A percentile compares a stretch with the other conserved stretches of the same genome.
Evolutionary conservation across 108 stramenopile genomes (phyloP).

Genomic region (Conticribra weissflogii): DNA sequence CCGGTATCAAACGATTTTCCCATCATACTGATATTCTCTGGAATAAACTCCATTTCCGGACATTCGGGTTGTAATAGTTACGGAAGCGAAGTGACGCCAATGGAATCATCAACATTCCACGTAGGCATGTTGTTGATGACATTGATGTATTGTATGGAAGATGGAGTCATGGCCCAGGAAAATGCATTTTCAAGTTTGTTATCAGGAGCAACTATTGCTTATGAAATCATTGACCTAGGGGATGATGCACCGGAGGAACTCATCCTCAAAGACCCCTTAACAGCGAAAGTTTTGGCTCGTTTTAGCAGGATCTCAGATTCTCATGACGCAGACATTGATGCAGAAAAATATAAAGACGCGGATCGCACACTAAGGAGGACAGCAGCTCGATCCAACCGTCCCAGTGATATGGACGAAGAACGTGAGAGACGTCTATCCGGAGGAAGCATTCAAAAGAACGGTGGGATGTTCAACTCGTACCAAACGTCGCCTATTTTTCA

Average conservation of each 20-base stretch:
- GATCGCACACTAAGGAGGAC: too few relatives aligned
- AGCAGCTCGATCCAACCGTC: too few relatives aligned
- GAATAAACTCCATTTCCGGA: background rate
- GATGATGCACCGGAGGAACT: slow-evolving; percentile 2
- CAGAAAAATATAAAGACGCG: background rate
- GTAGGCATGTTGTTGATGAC: background rate
- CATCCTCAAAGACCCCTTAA: too few relatives aligned
- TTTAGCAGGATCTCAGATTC: background rate
- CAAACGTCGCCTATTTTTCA: slow-evolving; percentile 61
- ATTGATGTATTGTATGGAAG: slow-evolving; percentile 8
- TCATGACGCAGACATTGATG: background rate
- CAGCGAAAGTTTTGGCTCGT: slow-evolving; percentile 23
- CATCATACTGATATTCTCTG: slow-evolving; percentile 3
- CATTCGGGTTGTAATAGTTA: slow-evolving; percentile 9
- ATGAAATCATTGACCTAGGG: slow-evolving; percentile 1
- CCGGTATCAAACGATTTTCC: background rate
- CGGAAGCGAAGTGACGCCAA: background rate
- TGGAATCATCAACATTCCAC: background rate
- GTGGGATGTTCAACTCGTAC: slow-evolving; percentile 37
- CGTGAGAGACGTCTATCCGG: background rate
- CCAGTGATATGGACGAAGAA: too few relatives aligned
- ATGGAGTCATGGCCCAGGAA: slow-evolving; percentile 6
- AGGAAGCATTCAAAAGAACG: slow-evolving; percentile 15
- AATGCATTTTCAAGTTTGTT: background rate
- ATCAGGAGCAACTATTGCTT: background rate